phyloP scores from a whole-genome alignment of 2,329 filamentous ascomycete genomes.

The Aureobasidium musti region DNA sequence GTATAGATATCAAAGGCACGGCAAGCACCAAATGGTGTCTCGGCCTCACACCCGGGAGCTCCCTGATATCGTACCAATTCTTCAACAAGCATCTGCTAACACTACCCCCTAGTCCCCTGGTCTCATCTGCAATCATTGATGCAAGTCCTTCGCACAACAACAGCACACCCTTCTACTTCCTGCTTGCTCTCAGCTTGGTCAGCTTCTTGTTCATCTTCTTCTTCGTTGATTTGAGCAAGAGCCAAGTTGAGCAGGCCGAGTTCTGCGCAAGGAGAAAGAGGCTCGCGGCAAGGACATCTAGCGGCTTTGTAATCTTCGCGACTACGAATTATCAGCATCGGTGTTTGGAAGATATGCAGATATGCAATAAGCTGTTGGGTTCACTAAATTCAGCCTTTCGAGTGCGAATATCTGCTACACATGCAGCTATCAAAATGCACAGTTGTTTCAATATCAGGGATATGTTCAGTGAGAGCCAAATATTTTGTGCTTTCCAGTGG shows the following conservation, averaged over 20 bases:
- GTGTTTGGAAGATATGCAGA: not conserved
- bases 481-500: not conserved
- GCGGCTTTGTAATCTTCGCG: not conserved
- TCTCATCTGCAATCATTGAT: slow-evolving; percentile 70
- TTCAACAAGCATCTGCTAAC: not conserved
- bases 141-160: slow-evolving; percentile 59
- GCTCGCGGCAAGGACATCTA: not conserved
- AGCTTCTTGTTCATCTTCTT: slow-evolving; percentile 57
- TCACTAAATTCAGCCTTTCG: not conserved
- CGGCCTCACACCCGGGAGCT: not conserved
- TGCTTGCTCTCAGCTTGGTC: slow-evolving; percentile 60
- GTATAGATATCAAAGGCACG: not conserved
- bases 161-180: slow-evolving; percentile 66
- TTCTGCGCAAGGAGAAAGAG: slow-evolving; percentile 49
- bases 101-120: slow-evolving; percentile 51
- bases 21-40: too few relatives aligned
- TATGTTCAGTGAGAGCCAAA: not conserved
- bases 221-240: slow-evolving; percentile 64
- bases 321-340: not conserved
- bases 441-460: not conserved
- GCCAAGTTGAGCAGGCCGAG: slow-evolving; percentile 58
- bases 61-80: not conserved
- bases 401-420: not conserved
- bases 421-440: not conserved
- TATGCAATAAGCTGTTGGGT: not conserved